Base-by-base conservation (phyloP, 2,329 filamentous ascomycete species). In the Epichloe aotearoae region DNA sequence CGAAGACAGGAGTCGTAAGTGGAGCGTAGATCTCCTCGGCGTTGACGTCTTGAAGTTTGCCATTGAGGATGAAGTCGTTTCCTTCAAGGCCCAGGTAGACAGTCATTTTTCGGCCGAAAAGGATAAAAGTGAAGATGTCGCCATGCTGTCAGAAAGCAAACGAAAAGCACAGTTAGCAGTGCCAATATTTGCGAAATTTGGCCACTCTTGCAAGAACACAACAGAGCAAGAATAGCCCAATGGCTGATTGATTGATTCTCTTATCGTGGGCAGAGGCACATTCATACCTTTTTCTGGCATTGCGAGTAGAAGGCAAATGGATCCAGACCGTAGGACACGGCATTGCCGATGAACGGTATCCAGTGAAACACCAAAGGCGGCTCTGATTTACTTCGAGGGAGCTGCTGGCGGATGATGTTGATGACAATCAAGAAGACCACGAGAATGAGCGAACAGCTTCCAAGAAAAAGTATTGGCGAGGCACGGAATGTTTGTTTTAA, bases 241-340 rank as follows among this genome's bases (percentile, higher is more conserved):
- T 26, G 40, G 20, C 40, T 20, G 40, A 14, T 23, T 15, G 3
- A 26, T 20, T 15, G 26, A 14, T 48, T 38, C 17, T 15, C 23
- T 26, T 3, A 3, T 26, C 23, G 7, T 26, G 7, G 23, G 6
- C 23, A 26, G 23, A 26, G 23, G 5, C 15, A 34, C 65, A 70
- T 54, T 61, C 70, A 54, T 61, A 89, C 86, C 82, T 94, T 94
- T 60, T 78, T 74, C 60, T 82, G 82, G 69, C 78, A 79, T 65
- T 75, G 82, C 78, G 59, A 75, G 73, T 96, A 95, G 77, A 96
- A 97, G 48, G 74, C 75, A 62, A 88, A 90, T 14, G 91, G 91
- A 63, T 97, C 88, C 69, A 96, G 96, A 67, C 91, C 91, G 71
- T 97, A 98, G 43, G 81, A 86, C 60, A 97, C 75, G 53, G 93